Conservation (phyloP, 2,329 filamentous ascomycete genomes). For the Tolypocladium pustulatum region DNA sequence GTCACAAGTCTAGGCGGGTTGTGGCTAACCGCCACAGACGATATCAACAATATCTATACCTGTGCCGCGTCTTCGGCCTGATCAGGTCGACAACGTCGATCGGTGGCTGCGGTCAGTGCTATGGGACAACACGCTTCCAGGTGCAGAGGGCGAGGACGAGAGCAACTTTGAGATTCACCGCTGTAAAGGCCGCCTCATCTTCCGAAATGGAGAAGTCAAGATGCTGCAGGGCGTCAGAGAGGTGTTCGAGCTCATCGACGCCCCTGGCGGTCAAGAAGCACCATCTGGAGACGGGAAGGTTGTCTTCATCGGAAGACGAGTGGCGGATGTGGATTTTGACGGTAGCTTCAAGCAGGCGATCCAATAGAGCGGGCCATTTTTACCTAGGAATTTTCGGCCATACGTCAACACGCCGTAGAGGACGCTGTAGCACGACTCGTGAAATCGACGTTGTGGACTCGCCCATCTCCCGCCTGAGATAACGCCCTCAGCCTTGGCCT, state of each 20-base stretch:
- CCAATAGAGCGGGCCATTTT: slow-evolving; percentile 4
- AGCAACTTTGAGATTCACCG: slow-evolving; percentile 70
- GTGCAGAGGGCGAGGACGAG: slow-evolving; percentile 20
- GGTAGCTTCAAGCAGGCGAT: slow-evolving; percentile 27
- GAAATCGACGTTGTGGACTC: not conserved
- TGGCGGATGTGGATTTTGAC: slow-evolving; percentile 41
- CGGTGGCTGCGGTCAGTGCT: slow-evolving; percentile 72
- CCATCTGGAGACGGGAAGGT: slow-evolving; percentile 39
- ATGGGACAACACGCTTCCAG: slow-evolving; percentile 64
- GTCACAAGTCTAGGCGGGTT: not conserved
- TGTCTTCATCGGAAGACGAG: slow-evolving; percentile 50
- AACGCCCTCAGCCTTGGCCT: not conserved
- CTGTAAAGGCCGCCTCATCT: slow-evolving; percentile 67
- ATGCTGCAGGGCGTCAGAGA: slow-evolving; percentile 88
- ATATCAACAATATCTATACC: slow-evolving; percentile 75
- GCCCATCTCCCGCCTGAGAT: not conserved
- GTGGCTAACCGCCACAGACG: slow-evolving; percentile 37
- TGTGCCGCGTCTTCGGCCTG: slow-evolving; percentile 46
- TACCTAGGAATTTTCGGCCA: not conserved
- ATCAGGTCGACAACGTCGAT: slow-evolving; percentile 57
- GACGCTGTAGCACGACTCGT: not conserved
- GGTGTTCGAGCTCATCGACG: slow-evolving; percentile 82
- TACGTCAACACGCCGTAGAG: not conserved
- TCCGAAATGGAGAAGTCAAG: slow-evolving; percentile 55
- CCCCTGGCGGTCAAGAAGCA: slow-evolving; percentile 21